These are phyloP conservation scores for Boletus sp. DNA, from an alignment of 768 basidiomycete genomes.

Conservation along the genomic window DNA sequence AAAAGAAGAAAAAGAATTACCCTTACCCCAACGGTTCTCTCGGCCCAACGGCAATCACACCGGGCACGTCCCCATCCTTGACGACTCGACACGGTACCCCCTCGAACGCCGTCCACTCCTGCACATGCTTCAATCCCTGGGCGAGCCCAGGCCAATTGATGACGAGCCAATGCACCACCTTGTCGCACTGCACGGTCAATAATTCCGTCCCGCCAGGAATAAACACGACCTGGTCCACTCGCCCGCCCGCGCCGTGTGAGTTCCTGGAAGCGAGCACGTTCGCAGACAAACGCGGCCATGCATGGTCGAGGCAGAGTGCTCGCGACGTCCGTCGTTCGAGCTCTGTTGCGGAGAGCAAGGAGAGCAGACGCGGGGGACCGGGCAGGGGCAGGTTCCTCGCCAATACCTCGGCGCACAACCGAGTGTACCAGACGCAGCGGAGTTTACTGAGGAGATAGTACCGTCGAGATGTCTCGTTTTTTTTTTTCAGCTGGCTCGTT, in stretches of 20 bases:
- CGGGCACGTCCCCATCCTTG: conserved; percentile 18
- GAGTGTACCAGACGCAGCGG: conserved; percentile 23
- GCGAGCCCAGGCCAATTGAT: conserved; percentile 12
- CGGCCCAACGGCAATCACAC: conserved; percentile 22
- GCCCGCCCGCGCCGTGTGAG: not conserved
- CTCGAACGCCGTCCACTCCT: conserved; percentile 18
- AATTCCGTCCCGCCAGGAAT: conserved; percentile 27
- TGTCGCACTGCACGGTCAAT: conserved; percentile 28
- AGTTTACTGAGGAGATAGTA: conserved; percentile 27
- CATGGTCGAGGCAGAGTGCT: conserved; percentile 24
- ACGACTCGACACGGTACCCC: conserved; percentile 19
- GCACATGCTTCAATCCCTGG: conserved; percentile 17
- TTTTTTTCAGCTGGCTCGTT: not conserved
- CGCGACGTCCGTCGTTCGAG: conserved; percentile 30
- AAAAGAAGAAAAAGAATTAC: too few relatives aligned
- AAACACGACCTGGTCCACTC: conserved; percentile 29
- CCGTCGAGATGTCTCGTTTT: conserved; percentile 27
- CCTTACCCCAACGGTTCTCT: conserved; percentile 8
- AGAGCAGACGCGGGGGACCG: conserved; percentile 9
- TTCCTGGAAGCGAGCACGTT: conserved; percentile 9
- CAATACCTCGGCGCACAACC: conserved; percentile 25
- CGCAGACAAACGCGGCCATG: conserved; percentile 22
- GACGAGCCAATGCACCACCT: conserved; percentile 24
- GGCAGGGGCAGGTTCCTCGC: conserved; percentile 21
- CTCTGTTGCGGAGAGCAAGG: conserved; percentile 18